These are phyloP conservation scores for Batkoa obscura DNA, from an alignment of 371 early-diverging fungal genomes.

Conservation along the genomic window DNA sequence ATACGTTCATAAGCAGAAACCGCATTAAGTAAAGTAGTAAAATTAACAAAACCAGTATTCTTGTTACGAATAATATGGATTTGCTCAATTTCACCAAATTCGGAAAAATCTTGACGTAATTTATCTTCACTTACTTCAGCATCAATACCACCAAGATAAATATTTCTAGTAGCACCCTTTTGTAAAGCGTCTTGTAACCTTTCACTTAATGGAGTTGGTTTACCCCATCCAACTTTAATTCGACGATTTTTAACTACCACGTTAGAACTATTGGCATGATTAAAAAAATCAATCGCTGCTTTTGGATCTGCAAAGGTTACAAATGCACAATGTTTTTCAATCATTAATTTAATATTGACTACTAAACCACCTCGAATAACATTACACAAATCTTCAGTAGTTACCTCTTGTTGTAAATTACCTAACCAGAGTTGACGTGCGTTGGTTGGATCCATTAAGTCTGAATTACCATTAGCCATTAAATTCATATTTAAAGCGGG, in stretches of 20 bases:
- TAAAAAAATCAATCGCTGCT: conserved; percentile 33
- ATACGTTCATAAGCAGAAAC: conserved; percentile 49
- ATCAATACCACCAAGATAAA: conserved; percentile 50
- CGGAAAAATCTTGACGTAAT: conserved; percentile 40
- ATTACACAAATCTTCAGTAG: conserved; percentile 64
- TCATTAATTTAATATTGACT: conserved; percentile 43
- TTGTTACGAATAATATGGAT: conserved; percentile 57
- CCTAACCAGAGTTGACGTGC: conserved; percentile 66
- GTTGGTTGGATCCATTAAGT: neutral
- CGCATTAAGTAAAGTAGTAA: conserved; percentile 43
- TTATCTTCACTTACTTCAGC: conserved; percentile 34
- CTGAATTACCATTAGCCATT: too few relatives aligned
- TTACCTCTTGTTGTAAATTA: conserved; percentile 45
- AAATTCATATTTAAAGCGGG: too few relatives aligned
- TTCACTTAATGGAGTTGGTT: conserved; percentile 29
- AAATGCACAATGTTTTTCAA: conserved; percentile 64
- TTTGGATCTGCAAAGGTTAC: conserved; percentile 58
- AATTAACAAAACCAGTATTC: conserved; percentile 68
- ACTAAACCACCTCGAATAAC: conserved; percentile 67
- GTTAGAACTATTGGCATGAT: conserved; percentile 29
- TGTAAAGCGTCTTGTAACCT: conserved; percentile 32
- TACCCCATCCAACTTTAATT: conserved; percentile 63
- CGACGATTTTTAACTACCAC: conserved; percentile 44
- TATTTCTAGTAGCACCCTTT: conserved; percentile 57
- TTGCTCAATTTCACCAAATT: conserved; percentile 60